A percentile compares a stretch with the other conserved stretches of the same genome.
Conservation (phyloP, 1,139 yeast genomes). For the Martiniozyma asiatica region DNA sequence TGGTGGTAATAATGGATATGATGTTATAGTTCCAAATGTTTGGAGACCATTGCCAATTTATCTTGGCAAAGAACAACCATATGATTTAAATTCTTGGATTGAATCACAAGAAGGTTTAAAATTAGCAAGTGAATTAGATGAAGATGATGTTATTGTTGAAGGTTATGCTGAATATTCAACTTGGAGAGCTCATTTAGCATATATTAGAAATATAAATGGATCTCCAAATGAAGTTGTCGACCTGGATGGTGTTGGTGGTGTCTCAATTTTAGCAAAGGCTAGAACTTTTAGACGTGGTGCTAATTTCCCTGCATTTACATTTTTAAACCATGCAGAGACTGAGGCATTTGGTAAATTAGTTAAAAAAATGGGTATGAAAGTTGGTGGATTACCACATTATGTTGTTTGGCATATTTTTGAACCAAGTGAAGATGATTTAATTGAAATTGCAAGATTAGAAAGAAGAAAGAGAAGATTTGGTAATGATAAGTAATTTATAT, state of each 20-base stretch:
- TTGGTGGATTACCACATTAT: constrained; percentile 80
- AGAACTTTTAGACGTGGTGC: constrained; percentile 68
- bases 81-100: constrained; percentile 82
- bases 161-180: constrained; percentile 88
- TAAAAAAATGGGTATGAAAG: constrained; percentile 62
- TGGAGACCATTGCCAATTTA: constrained; percentile 81
- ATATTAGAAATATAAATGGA: constrained; percentile 53
- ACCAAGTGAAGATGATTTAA: constrained; percentile 83
- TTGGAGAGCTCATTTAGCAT: constrained; percentile 76
- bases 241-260: constrained; percentile 87
- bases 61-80: constrained; percentile 69
- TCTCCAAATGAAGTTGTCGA: constrained; percentile 55
- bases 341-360: constrained; percentile 87
- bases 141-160: constrained; percentile 83
- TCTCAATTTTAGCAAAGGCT: constrained; percentile 73
- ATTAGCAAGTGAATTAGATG: constrained; percentile 53
- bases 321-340: constrained; percentile 81
- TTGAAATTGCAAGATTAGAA: constrained; percentile 60
- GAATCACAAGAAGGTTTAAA: constrained; percentile 64
- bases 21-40: constrained; percentile 80
- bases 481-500: neutral
- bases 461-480: constrained; percentile 42
- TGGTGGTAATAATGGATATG: constrained; percentile 47
- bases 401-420: constrained; percentile 81
- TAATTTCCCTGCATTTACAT: constrained; percentile 79